A percentile compares a stretch with the other conserved stretches of the same genome.
phyloP scores from a whole-genome alignment of 441 rosid genomes.

The Croton setiger region DNA sequence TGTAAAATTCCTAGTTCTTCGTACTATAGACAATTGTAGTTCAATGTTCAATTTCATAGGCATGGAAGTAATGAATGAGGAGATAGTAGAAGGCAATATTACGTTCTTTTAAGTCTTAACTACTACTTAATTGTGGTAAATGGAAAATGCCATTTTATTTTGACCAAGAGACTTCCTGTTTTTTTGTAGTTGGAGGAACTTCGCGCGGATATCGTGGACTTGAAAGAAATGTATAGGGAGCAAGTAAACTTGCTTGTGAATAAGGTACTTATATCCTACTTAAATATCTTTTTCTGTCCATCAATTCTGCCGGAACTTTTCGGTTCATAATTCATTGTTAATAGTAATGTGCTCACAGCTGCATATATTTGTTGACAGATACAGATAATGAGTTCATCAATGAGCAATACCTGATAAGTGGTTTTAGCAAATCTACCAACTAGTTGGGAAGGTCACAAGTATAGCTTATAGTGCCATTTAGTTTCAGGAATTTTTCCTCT shows the following conservation, averaged over 20 bases:
- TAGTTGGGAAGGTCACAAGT: constrained; percentile 11
- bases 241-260: constrained; percentile 97
- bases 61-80: background rate
- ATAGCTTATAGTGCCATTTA: constrained; percentile 17
- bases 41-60: background rate
- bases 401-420: constrained; percentile 24
- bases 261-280: constrained; percentile 48
- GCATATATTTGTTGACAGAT: constrained; percentile 39
- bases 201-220: constrained; percentile 84
- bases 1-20: background rate
- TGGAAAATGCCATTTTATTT: constrained; percentile 9
- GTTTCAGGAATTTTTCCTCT: constrained; percentile 17
- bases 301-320: background rate
- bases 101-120: background rate
- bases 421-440: background rate
- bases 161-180: constrained; percentile 21
- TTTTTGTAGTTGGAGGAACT: constrained; percentile 91
- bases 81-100: background rate
- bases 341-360: background rate
- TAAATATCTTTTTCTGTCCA: too few species aligned
- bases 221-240: constrained; percentile 99
- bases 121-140: background rate
- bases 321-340: background rate
- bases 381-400: constrained; percentile 41
- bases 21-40: background rate